Base-by-base conservation (phyloP, 2,329 filamentous ascomycete species). In the Boeremia lycopersici region DNA sequence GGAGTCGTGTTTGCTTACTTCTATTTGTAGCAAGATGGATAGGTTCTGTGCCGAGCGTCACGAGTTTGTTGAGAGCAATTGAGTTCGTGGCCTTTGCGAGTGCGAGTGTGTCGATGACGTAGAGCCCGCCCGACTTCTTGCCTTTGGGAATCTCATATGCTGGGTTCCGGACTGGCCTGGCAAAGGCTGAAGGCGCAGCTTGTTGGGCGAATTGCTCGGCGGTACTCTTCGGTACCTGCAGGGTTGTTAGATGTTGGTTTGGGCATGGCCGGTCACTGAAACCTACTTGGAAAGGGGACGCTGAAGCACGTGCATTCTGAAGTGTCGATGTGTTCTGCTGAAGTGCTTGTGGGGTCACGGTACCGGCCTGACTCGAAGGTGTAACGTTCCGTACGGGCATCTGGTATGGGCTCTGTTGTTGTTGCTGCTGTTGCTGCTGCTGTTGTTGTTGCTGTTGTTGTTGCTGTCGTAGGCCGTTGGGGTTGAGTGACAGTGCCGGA, bases 71-170 rank as follows among this genome's bases (percentile, higher is more conserved):
- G 60, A 81, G 59, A 15, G 75, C 68, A 62, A 64, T 70, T 30
- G 78, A 79, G 42, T 77, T 77, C 28, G 79, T 81, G 15, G 74
- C 74, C 59, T 74, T 73, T 31, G 71, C 71, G 26, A 82, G 64
- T 28, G 71, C 64, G 59, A 76, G 68, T 53, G 73, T 71, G 60
- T 78, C 74, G 60, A 78, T 69, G 53, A 79, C 68, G 57, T 70
- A 69, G 46, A 81, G 78, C 34, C 72, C 72, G 49, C 77, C 78
- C 26, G 66, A 67, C 50, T 63, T 64, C 54, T 64, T 72, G 43
- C 70, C 71, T 44, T 67, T 71, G 15, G 74, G 74, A 44, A 73
- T 63, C 10, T 72, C 66, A 63, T 67, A 73, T 9, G 62, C 64
- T 46, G 70, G 67, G 30, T 69, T 66, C 35, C 56, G 65, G 39